A percentile compares a stretch with the other conserved stretches of the same genome.
Evolutionary conservation across 2,329 filamentous ascomycete genomes (phyloP).

Genomic region (Aaosphaeria arxii): DNA sequence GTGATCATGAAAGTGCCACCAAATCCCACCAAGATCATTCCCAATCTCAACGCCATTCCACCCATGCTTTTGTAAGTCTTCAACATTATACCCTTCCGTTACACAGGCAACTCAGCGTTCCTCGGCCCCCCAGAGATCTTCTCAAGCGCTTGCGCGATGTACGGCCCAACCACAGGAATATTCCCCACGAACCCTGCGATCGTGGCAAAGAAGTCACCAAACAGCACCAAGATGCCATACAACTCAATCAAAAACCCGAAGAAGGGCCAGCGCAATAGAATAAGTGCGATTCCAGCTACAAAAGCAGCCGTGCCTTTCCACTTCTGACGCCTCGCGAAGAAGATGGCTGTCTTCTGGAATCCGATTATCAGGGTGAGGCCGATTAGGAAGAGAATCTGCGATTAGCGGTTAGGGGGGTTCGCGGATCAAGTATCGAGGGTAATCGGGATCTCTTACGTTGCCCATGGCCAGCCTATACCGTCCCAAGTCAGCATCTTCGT

Average conservation of each 20-base stretch:
- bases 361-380: slow-evolving; percentile 96
- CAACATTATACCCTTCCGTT: slow-evolving; percentile 22
- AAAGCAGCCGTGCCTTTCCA: slow-evolving; percentile 89
- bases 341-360: slow-evolving; percentile 81
- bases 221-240: slow-evolving; percentile 89
- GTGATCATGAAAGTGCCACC: no score
- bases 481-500: no score
- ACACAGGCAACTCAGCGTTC: slow-evolving; percentile 77
- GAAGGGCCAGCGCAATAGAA: slow-evolving; percentile 86
- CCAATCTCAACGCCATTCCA: no score
- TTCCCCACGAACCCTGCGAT: slow-evolving; percentile 85
- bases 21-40: no score
- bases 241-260: slow-evolving; percentile 87
- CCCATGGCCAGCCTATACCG: slow-evolving; percentile 84
- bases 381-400: slow-evolving; percentile 92
- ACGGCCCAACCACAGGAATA: slow-evolving; percentile 81
- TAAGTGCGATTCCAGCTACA: slow-evolving; percentile 76
- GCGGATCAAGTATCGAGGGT: background rate
- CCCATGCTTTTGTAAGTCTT: background rate
- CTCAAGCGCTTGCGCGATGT: slow-evolving; percentile 73
- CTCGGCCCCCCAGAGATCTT: slow-evolving; percentile 65
- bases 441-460: slow-evolving; percentile 59
- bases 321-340: slow-evolving; percentile 94
- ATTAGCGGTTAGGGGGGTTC: slow-evolving; percentile 1
- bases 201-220: slow-evolving; percentile 94